Evolutionary conservation across 2,329 filamentous ascomycete species (phyloP).

Genomic region (Parafenestella ontariensis): DNA sequence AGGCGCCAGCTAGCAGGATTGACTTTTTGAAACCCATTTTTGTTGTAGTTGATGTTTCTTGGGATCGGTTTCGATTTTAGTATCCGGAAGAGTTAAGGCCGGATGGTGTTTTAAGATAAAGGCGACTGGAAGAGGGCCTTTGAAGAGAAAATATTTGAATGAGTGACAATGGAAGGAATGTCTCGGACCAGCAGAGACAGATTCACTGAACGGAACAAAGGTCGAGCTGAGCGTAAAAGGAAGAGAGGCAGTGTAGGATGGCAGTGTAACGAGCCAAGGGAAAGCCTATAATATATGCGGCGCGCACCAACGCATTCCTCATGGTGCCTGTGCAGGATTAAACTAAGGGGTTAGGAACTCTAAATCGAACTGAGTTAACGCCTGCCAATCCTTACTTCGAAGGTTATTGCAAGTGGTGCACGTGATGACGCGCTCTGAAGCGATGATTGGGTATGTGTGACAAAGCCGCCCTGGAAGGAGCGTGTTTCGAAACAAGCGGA

Average conservation of each 20-base stretch:
- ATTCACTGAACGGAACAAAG: conserved; percentile 15
- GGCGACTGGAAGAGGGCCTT: background rate
- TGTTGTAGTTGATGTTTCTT: conserved; percentile 6
- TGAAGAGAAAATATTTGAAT: conserved; percentile 4
- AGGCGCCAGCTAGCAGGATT: conserved; percentile 29
- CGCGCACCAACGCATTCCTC: conserved; percentile 11
- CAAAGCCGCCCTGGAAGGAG: background rate
- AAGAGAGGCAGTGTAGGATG: conserved; percentile 15
- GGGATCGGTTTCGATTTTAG: background rate
- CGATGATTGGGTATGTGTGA: conserved; percentile 23
- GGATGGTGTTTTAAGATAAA: background rate
- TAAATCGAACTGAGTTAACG: background rate
- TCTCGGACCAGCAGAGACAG: conserved; percentile 20
- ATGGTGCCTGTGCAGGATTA: background rate
- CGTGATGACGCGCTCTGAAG: conserved; percentile 13
- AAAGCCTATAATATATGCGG: conserved; percentile 15
- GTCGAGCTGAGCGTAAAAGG: conserved; percentile 1
- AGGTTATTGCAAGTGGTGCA: conserved; percentile 5
- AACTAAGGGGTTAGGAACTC: background rate
- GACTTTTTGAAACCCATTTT: conserved; percentile 36
- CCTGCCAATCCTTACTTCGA: conserved; percentile 18
- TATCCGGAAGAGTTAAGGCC: background rate
- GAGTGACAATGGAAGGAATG: conserved; percentile 12
- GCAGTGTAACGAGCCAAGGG: conserved; percentile 16
- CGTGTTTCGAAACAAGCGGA: conserved; percentile 31